A percentile compares a stretch with the other conserved stretches of the same genome.
These are phyloP conservation scores for Bodo saltans DNA, from an alignment of 78 protist genomes.

Conservation along the genomic window DNA sequence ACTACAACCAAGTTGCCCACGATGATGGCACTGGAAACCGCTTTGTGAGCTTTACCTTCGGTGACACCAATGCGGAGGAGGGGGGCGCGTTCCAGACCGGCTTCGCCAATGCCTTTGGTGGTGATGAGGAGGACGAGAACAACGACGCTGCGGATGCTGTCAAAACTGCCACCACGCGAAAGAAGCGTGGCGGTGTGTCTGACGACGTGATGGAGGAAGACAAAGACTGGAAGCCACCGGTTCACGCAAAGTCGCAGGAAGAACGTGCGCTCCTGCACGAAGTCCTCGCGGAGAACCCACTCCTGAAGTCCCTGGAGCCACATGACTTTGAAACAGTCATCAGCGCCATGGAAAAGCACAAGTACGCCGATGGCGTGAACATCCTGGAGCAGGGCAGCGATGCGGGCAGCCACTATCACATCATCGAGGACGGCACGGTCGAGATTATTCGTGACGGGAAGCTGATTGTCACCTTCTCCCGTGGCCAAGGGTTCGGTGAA, in stretches of 20 bases:
- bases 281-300: neutral
- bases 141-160: neutral
- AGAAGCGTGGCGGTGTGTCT: constrained; percentile 20
- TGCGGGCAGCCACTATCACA: neutral
- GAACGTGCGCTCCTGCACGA: neutral
- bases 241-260: neutral
- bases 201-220: neutral
- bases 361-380: neutral
- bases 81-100: neutral
- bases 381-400: neutral
- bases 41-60: constrained; percentile 12
- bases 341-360: neutral
- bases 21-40: constrained; percentile 5
- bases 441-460: neutral
- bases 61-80: neutral
- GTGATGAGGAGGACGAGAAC: neutral
- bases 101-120: neutral
- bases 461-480: neutral
- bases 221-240: neutral
- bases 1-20: neutral
- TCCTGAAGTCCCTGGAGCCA: neutral
- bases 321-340: neutral
- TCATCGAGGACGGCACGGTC: constrained; percentile 10
- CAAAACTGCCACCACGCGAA: no score
- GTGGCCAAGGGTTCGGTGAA: neutral